phyloP scores from a whole-genome alignment of 768 basidiomycete genomes.

The Lyophyllum shimeji region DNA sequence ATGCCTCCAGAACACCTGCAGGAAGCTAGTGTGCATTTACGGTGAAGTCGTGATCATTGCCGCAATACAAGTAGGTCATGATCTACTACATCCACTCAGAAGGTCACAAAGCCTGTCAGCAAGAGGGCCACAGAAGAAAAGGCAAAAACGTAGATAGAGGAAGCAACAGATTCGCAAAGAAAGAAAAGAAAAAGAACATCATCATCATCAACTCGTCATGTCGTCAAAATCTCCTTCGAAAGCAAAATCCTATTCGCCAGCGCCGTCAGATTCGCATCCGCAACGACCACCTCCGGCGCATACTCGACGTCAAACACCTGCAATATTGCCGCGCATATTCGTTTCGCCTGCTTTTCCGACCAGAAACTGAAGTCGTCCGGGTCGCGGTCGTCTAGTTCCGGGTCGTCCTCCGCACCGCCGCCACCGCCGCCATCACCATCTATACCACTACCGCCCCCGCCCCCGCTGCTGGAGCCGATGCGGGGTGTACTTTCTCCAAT shows the following conservation, averaged over 20 bases:
- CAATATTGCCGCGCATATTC: conserved; percentile 77
- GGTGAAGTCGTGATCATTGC: too few relatives aligned
- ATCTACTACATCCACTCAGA: too few relatives aligned
- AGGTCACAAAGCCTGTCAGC: too few relatives aligned
- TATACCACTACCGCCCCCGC: background rate
- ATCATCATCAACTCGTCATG: background rate
- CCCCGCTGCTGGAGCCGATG: background rate
- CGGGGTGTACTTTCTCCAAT: background rate
- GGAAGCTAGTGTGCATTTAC: too few relatives aligned
- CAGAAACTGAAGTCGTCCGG: conserved; percentile 95
- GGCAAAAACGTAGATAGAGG: too few relatives aligned
- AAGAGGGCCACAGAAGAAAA: too few relatives aligned
- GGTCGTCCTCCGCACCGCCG: conserved; percentile 14
- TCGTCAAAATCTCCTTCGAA: conserved; percentile 58
- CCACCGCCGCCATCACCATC: background rate
- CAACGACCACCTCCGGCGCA: conserved; percentile 86
- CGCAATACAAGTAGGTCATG: too few relatives aligned
- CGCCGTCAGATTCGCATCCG: conserved; percentile 88
- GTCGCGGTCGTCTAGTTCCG: conserved; percentile 51
- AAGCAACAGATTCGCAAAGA: too few relatives aligned
- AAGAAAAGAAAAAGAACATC: background rate
- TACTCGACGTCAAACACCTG: conserved; percentile 89
- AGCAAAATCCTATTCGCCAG: conserved; percentile 82
- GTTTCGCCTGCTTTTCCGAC: conserved; percentile 86
- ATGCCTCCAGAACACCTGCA: too few relatives aligned